These are phyloP conservation scores for Aegilops umbellulata DNA, from an alignment of 176 grass and related monocot species.

Conservation along the genomic window DNA sequence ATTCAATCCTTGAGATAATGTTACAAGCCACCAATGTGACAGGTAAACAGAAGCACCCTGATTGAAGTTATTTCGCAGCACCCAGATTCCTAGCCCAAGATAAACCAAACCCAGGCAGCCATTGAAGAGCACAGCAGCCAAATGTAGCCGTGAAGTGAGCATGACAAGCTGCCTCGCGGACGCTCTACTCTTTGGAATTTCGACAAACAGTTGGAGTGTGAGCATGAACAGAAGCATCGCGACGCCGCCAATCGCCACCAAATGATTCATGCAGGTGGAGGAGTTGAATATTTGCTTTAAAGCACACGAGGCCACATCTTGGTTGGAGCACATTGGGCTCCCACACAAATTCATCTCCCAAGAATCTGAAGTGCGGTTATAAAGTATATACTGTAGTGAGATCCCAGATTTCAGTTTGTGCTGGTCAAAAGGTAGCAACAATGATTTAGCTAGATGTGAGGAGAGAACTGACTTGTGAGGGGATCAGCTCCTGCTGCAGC, in stretches of 20 bases:
- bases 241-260: slow-evolving; percentile 14
- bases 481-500: no score
- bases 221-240: slow-evolving; percentile 30
- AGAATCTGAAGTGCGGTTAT: slow-evolving; percentile 25
- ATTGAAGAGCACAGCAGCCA: slow-evolving; percentile 29
- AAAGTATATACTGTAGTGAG: no score
- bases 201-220: slow-evolving; percentile 42
- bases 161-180: slow-evolving; percentile 2
- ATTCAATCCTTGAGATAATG: slow-evolving; percentile 46
- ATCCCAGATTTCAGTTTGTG: no score
- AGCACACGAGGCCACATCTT: slow-evolving; percentile 19
- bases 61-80: slow-evolving; percentile 39
- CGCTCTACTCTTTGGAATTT: slow-evolving; percentile 25
- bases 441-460: no score
- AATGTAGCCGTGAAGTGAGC: slow-evolving; percentile 22
- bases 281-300: slow-evolving; percentile 34
- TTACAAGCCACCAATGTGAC: slow-evolving; percentile 48
- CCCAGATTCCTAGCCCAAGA: slow-evolving; percentile 50
- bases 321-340: slow-evolving; percentile 34
- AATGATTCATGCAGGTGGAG: slow-evolving; percentile 74
- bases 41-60: slow-evolving; percentile 9
- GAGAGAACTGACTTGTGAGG: no score
- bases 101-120: slow-evolving; percentile 50
- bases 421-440: no score
- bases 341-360: slow-evolving; percentile 47